Percentiles rank a stretch among this genome's conserved stretches.
phyloP scores from a whole-genome alignment of 805 yeast genomes.

The Wickerhamomyces subpelliculosus region DNA sequence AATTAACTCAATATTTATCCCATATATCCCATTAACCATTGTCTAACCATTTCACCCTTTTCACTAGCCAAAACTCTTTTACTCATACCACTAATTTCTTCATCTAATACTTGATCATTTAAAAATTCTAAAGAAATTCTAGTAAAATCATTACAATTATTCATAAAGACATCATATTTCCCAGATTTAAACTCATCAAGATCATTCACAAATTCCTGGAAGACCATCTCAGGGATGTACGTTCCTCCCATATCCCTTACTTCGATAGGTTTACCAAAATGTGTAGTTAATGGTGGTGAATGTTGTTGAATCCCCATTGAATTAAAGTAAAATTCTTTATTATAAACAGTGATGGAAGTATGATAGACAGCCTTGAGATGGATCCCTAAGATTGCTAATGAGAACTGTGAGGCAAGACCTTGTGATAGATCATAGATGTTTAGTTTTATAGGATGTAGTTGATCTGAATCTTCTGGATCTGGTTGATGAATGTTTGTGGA shows the following conservation, averaged over 20 bases:
- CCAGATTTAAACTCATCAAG: conserved; percentile 32
- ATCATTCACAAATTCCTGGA: conserved; percentile 47
- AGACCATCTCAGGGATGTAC: conserved; percentile 41
- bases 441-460: background rate
- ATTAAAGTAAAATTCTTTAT: conserved; percentile 53
- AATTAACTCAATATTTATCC: background rate
- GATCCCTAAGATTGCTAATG: conserved; percentile 46
- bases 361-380: conserved; percentile 60
- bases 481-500: background rate
- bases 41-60: conserved; percentile 41
- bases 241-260: conserved; percentile 49
- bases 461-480: background rate
- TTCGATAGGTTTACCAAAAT: conserved; percentile 52
- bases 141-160: conserved; percentile 66
- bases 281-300: conserved; percentile 42
- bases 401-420: conserved; percentile 49
- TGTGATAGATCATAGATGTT: conserved; percentile 55
- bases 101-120: conserved; percentile 49
- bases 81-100: conserved; percentile 45
- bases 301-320: conserved; percentile 46
- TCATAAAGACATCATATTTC: conserved; percentile 49
- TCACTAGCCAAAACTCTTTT: conserved; percentile 43
- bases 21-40: conserved; percentile 24
- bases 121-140: conserved; percentile 50
- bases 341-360: conserved; percentile 48